phyloP scores from a whole-genome alignment of 805 yeast genomes.

The Pichia nakasei region DNA sequence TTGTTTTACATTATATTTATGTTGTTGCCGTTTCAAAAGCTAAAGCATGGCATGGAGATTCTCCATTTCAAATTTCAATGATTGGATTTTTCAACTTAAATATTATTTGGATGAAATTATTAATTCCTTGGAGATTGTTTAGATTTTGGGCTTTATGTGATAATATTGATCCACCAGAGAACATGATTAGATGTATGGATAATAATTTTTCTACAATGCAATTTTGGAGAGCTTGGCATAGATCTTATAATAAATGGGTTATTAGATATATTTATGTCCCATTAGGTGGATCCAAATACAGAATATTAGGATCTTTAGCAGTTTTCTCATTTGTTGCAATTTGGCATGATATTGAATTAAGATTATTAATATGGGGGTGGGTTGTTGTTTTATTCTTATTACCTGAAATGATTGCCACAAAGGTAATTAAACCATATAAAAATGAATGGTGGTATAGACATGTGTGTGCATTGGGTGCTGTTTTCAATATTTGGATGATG shows the following conservation, averaged over 20 bases:
- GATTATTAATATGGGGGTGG: constrained; percentile 93
- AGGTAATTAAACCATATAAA: constrained; percentile 26
- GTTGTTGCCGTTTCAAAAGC: constrained; percentile 90
- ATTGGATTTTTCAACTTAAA: constrained; percentile 84
- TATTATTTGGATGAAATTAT: constrained; percentile 84
- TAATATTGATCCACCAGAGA: constrained; percentile 93
- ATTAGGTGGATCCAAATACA: constrained; percentile 68
- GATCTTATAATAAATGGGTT: constrained; percentile 87
- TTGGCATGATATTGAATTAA: constrained; percentile 96
- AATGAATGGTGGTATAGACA: constrained; percentile 65
- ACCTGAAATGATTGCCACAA: constrained; percentile 71
- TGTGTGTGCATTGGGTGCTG: constrained; percentile 81
- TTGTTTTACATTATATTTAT: constrained; percentile 76
- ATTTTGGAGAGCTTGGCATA: constrained; percentile 99
- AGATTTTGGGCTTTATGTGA: constrained; percentile 90
- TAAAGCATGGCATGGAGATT: constrained; percentile 80
- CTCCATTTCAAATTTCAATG: constrained; percentile 93
- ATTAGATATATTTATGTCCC: constrained; percentile 86
- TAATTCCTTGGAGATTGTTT: constrained; percentile 94
- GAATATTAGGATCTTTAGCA: constrained; percentile 68
- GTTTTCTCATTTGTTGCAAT: constrained; percentile 94
- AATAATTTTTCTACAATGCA: constrained; percentile 87
- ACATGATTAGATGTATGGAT: constrained; percentile 93
- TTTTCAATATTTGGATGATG: constrained; percentile 92
- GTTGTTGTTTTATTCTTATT: constrained; percentile 73